Evolutionary conservation across 2,329 filamentous ascomycete genomes (phyloP).

Genomic region (Domatiomyces globalis): DNA sequence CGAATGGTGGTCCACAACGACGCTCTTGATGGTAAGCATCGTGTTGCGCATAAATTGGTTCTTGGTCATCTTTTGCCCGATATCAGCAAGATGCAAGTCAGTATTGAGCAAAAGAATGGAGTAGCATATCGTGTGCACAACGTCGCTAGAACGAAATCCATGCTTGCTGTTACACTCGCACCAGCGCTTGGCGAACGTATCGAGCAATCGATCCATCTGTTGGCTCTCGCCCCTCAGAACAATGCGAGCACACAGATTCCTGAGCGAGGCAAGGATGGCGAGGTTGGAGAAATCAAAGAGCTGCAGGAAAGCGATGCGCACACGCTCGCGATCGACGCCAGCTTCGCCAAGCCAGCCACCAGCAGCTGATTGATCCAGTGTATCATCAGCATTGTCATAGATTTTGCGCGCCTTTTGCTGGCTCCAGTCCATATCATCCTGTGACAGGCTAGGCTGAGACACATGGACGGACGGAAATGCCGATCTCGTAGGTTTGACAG

Average conservation of each 20-base stretch:
- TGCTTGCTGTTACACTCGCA: conserved; percentile 85
- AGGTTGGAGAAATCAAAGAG: conserved; percentile 73
- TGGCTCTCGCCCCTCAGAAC: conserved; percentile 85
- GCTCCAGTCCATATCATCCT: not conserved
- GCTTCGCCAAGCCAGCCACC: conserved; percentile 76
- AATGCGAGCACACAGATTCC: conserved; percentile 66
- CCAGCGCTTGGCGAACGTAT: conserved; percentile 80
- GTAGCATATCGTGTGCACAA: conserved; percentile 95
- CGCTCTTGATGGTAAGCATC: conserved; percentile 70
- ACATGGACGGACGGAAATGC: conserved; percentile 2
- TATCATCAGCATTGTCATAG: conserved; percentile 70
- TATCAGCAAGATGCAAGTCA: conserved; percentile 86
- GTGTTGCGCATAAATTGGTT: conserved; percentile 94
- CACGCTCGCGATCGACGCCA: conserved; percentile 37
- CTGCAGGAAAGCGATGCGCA: conserved; percentile 74
- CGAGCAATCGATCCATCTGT: conserved; percentile 86
- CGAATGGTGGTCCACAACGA: conserved; percentile 21
- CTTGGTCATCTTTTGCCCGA: conserved; percentile 91
- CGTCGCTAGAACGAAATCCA: conserved; percentile 81
- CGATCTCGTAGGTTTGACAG: not conserved
- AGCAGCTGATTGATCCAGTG: conserved; percentile 63
- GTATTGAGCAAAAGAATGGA: conserved; percentile 92
- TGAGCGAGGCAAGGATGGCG: conserved; percentile 65
- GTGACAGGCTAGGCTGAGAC: conserved; percentile 3
- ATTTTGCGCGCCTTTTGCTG: conserved; percentile 62